Base-by-base conservation (phyloP, 1,284 basidiomycete species). In the Moesziomyces sp. region DNA sequence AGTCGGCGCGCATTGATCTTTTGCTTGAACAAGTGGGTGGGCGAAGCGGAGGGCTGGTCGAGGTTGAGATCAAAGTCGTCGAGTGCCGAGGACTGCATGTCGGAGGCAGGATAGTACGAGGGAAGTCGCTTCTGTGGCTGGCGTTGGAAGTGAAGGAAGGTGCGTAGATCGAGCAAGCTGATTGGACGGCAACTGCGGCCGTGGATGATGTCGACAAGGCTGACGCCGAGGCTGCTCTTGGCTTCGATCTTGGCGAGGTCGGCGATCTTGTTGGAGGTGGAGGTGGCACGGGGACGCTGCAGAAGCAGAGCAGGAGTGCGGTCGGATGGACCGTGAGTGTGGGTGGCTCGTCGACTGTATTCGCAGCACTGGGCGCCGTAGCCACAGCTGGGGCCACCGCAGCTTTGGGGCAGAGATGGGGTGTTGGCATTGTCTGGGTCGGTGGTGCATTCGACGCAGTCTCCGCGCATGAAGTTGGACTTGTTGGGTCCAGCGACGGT, bases 121-220 rank as follows among this genome's bases (percentile, higher is more conserved):
- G 57, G 43, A 9, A 61, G 23, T 52, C 66, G 74, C 19, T 63
- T 52, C 11, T 54, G 43, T 42, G 70, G 52, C 46, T 59, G 56
- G 18, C 76, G 66, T 28, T 76, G 74, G 40, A 58, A 66, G 42
- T 62, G 58, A n/a, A 68, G 48, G 26, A 59, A 68, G 28, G 63
- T 47, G 47, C 58, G 62, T n/a, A 68, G 43, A 46, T 65, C 62
- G 28, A 63, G 46, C 6, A 78, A 48, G 28, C 74, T 74, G 49
- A 78, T 76, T 9, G 76, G 76, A 10, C 74, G 70, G 33, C 76
- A 78, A 44, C 74, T 78, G 40, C 76, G 59, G 35, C 76, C 64
- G 40, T 76, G 70, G 24, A 78, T 65, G 57, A 78, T 76, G 62
- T 78, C 74, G 33, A 64, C 56, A 26, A 78, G 63, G n/a, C 71